phyloP scores from a whole-genome alignment of 2,329 filamentous ascomycete genomes.

The Arthrobotrys megalospora region DNA sequence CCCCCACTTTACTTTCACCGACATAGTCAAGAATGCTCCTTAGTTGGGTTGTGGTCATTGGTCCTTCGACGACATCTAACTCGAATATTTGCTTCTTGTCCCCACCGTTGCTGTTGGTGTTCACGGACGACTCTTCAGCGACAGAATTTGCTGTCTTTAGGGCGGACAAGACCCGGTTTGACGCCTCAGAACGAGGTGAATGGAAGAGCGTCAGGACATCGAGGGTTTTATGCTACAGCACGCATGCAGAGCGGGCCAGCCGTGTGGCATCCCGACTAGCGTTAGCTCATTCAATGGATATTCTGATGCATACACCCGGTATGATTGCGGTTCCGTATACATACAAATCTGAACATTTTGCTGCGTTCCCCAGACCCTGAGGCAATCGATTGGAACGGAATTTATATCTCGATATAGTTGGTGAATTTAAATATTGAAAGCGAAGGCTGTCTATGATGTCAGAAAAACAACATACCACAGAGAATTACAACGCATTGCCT shows the following conservation, averaged over 20 bases:
- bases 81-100: conserved; percentile 77
- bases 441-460: background rate
- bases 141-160: conserved; percentile 85
- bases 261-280: background rate
- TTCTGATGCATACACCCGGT: background rate
- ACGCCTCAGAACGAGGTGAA: conserved; percentile 81
- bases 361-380: background rate
- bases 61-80: conserved; percentile 83
- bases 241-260: background rate
- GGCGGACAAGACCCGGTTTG: conserved; percentile 79
- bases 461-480: conserved; percentile 16
- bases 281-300: conserved; percentile 9
- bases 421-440: background rate
- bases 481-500: background rate
- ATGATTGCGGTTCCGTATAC: background rate
- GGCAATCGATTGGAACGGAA: no score
- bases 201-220: conserved; percentile 98
- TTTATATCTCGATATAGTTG: no score
- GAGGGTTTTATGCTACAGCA: conserved; percentile 78
- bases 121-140: conserved; percentile 77
- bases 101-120: conserved; percentile 67
- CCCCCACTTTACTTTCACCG: conserved; percentile 74
- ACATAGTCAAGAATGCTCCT: conserved; percentile 88
- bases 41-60: conserved; percentile 81
- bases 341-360: conserved; percentile 54